A percentile compares a stretch with the other conserved stretches of the same genome.
Evolutionary conservation across 441 rosid genomes (phyloP).

Genomic region (Macaranga tanarius): DNA sequence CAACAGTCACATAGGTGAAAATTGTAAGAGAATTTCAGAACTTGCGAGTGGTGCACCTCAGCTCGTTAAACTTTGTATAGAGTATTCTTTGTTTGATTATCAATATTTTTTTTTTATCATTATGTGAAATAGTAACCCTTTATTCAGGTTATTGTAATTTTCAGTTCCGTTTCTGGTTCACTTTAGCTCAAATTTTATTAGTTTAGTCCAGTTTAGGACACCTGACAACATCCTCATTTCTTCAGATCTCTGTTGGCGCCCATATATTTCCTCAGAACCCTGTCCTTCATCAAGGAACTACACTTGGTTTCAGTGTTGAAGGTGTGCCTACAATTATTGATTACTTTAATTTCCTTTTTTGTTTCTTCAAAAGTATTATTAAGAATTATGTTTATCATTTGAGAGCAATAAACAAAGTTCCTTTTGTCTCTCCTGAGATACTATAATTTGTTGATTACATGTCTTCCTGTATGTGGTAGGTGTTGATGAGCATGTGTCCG

Average conservation of each 20-base stretch:
- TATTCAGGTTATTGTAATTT: not conserved
- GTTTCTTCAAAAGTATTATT: constrained; percentile 3
- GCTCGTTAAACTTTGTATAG: not conserved
- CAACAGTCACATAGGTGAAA: not conserved
- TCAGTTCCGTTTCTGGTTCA: not conserved
- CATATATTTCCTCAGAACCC: constrained; percentile 75
- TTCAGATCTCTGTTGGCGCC: constrained; percentile 90
- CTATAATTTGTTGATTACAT: not conserved
- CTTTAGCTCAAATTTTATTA: constrained; percentile 5
- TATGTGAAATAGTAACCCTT: not conserved
- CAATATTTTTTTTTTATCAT: not conserved
- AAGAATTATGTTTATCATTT: not conserved
- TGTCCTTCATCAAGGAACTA: constrained; percentile 52
- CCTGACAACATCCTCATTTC: constrained; percentile 22
- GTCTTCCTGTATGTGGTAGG: constrained; percentile 38
- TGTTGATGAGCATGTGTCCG: constrained; percentile 50
- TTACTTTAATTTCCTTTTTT: constrained; percentile 10
- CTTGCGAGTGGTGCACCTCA: not conserved
- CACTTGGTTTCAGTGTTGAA: constrained; percentile 43
- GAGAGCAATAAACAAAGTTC: not conserved
- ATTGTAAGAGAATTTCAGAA: not conserved
- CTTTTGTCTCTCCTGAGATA: not conserved
- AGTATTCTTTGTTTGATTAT: not conserved
- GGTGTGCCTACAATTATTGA: constrained; percentile 15
- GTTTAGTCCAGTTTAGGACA: constrained; percentile 6